A percentile compares a stretch with the other conserved stretches of the same genome.
These are phyloP conservation scores for Malus hybrid DNA, from an alignment of 331 rosid genomes.

Conservation along the genomic window DNA sequence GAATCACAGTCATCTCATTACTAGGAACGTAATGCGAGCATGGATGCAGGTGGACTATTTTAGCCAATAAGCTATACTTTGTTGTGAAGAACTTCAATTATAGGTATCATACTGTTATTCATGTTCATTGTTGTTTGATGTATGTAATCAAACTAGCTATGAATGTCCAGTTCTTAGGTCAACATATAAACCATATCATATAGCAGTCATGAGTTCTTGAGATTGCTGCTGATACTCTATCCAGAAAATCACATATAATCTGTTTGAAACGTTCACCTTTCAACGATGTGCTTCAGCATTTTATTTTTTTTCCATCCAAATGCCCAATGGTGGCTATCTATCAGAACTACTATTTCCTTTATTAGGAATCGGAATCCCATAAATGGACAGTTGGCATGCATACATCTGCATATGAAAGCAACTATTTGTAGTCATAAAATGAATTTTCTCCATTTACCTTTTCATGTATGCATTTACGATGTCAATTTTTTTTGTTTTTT, in stretches of 20 bases:
- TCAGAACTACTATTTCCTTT: background rate
- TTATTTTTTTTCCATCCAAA: background rate
- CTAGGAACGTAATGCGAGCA: too few relatives aligned
- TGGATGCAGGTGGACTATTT: too few relatives aligned
- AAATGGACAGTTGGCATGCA: too few relatives aligned
- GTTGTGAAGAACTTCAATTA: conserved; percentile 93
- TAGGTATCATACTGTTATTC: conserved; percentile 41
- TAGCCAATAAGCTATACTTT: conserved; percentile 38
- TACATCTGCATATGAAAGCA: too few relatives aligned
- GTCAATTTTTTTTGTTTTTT: too few relatives aligned
- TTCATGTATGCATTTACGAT: too few relatives aligned
- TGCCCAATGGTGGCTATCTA: background rate
- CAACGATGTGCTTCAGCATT: background rate
- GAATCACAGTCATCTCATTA: too few relatives aligned
- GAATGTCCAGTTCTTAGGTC: background rate
- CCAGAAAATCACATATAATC: background rate
- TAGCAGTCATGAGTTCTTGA: background rate
- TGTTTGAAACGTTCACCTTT: background rate
- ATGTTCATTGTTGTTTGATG: background rate
- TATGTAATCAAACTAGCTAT: background rate
- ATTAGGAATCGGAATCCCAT: background rate
- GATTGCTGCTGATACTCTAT: background rate
- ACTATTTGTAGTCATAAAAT: too few relatives aligned
- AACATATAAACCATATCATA: background rate
- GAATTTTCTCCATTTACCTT: too few relatives aligned